Evolutionary conservation across 2,329 filamentous ascomycete species (phyloP).

Genomic region (Ophiostoma australiae): DNA sequence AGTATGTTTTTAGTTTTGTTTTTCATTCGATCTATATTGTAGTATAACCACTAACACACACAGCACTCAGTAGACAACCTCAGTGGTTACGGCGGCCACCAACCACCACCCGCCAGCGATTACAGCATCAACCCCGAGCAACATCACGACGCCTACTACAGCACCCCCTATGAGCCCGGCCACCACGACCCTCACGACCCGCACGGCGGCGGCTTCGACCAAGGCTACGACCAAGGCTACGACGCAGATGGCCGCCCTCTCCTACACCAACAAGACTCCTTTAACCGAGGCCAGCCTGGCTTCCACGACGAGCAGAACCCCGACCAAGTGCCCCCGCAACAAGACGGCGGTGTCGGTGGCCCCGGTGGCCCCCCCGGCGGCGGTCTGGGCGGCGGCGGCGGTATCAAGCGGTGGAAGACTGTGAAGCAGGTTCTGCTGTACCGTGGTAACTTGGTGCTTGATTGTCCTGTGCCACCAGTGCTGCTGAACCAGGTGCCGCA

Average conservation of each 20-base stretch:
- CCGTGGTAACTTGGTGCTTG: slow-evolving; percentile 91
- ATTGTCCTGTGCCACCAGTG: slow-evolving; percentile 88
- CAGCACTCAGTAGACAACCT: slow-evolving; percentile 53
- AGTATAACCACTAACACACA: not conserved
- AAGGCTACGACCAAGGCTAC: slow-evolving; percentile 15
- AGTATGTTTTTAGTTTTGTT: slow-evolving; percentile 47
- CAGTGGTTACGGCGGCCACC: slow-evolving; percentile 40
- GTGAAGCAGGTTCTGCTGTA: slow-evolving; percentile 98
- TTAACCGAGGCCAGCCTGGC: slow-evolving; percentile 32
- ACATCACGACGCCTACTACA: slow-evolving; percentile 84
- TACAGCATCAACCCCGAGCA: slow-evolving; percentile 76
- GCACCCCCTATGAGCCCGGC: slow-evolving; percentile 65
- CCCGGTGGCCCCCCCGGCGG: slow-evolving; percentile 26
- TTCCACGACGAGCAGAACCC: slow-evolving; percentile 40
- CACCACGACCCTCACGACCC: slow-evolving; percentile 55
- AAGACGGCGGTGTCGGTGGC: slow-evolving; percentile 11
- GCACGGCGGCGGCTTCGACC: slow-evolving; percentile 12
- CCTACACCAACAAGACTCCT: slow-evolving; percentile 39
- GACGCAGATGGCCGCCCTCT: slow-evolving; percentile 72
- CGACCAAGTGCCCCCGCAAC: slow-evolving; percentile 14
- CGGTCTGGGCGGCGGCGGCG: slow-evolving; percentile 38
- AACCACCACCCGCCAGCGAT: slow-evolving; percentile 50
- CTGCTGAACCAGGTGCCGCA: slow-evolving; percentile 84
- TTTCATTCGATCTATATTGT: not conserved
- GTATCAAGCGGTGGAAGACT: slow-evolving; percentile 90